Base-by-base conservation (phyloP, 768 basidiomycete species). In the Termitomyces sp. region DNA sequence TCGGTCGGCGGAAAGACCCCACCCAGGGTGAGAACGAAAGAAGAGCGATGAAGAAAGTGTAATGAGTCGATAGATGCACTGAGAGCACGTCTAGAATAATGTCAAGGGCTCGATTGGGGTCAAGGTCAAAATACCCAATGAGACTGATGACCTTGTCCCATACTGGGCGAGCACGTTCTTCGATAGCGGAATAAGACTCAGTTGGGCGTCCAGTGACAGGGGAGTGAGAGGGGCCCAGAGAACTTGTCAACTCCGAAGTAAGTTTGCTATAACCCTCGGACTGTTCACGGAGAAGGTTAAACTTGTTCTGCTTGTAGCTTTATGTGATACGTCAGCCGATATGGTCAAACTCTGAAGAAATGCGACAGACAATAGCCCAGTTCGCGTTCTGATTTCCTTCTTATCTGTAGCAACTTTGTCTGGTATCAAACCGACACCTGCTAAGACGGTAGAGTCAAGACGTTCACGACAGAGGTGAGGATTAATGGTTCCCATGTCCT, bases 301-400 rank as follows among this genome's bases (percentile, higher is more conserved):
- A 96, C 72, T 98, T 99, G 74, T 94, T 94, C 71, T 99, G 96
- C 70, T 94, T 94, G 76, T 94, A 96, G 68, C 92, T 95, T 66
- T n/a, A 52, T 17, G 25, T 25, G 47, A n/a, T 35, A 55, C 25
- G 23, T 50, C 41, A 45, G 52, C 51, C 30, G 59, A 43, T 23
- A 56, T 39, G 51, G 43, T 40, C 7, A 41, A 5, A 35, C 9
- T 39, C 3, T n/a, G 32, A 10, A 44, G 30, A 37, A 37, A 34
- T 46, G 44, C 8, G 56, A 80, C 91, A 71, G 69, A 92, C 91
- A 91, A 91, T 50, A 92, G 74, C 16, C 84, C 86, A 3, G 91
- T 94, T 56, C 91, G 78, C 28, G 83, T 87, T 62, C 90, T 77
- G 41, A 92, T 84, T 66, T 91, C 89, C 68, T 88, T 91, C 76